Percentiles rank a stretch among this genome's conserved stretches.
These are phyloP conservation scores for Aspergillus calidoustus DNA, from an alignment of 2,329 filamentous ascomycete genomes.

Conservation along the genomic window DNA sequence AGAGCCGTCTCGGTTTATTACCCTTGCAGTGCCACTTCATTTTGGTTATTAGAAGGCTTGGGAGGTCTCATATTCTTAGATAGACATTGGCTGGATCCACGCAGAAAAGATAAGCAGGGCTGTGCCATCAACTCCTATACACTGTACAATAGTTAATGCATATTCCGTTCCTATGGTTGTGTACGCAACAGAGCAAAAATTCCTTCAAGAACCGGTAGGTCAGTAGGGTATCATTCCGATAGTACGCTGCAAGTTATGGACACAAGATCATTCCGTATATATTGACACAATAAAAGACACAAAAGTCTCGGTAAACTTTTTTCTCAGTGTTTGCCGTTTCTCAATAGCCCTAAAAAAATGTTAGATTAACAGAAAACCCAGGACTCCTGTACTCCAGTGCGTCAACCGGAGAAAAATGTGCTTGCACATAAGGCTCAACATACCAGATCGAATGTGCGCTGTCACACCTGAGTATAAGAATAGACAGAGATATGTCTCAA, in stretches of 20 bases:
- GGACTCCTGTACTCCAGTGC: not conserved
- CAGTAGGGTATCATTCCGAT: not conserved
- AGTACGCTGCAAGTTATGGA: not conserved
- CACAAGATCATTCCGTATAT: not conserved
- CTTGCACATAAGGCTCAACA: not conserved
- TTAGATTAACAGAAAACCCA: not conserved
- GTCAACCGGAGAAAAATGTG: not conserved
- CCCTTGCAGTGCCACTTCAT: not conserved
- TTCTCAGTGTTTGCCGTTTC: not conserved
- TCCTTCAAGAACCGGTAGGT: not conserved
- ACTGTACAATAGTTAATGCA: slow-evolving; percentile 19
- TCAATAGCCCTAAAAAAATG: not conserved
- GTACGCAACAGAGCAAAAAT: not conserved
- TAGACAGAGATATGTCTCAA: not conserved
- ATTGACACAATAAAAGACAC: not conserved
- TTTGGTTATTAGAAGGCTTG: slow-evolving; percentile 5
- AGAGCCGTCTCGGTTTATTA: not conserved
- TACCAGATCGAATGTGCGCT: not conserved
- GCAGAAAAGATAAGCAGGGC: not conserved
- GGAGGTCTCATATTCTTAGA: slow-evolving; percentile 1
- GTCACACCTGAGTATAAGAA: not conserved
- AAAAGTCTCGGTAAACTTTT: not conserved
- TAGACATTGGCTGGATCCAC: slow-evolving; percentile 13
- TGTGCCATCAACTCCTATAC: slow-evolving; percentile 13
- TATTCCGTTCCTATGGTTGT: not conserved